These are phyloP conservation scores for thale cress (Arabidopsis thaliana) DNA, from an alignment of 345 rosid species.

Conservation along the genomic window DNA sequence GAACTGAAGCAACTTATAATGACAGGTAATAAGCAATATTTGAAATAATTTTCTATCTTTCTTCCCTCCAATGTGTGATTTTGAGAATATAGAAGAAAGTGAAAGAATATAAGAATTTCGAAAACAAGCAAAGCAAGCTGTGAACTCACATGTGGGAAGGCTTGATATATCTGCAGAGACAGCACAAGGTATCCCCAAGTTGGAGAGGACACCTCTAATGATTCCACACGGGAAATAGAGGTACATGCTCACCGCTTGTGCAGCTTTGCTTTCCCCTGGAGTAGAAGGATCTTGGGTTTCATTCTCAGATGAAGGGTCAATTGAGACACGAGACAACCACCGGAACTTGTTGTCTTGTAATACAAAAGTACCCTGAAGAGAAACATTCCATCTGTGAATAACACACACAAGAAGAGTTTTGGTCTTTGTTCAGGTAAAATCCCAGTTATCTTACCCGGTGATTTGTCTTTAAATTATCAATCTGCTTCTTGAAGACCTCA, in stretches of 20 bases:
- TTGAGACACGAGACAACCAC: conserved; percentile 81
- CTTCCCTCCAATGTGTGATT: conserved; percentile 2
- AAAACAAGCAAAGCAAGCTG: not conserved
- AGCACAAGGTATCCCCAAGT: conserved; percentile 94
- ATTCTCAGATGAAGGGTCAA: conserved; percentile 63
- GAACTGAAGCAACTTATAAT: conserved; percentile 2
- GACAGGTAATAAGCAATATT: not conserved
- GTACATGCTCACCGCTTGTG: conserved; percentile 84
- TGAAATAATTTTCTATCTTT: not conserved
- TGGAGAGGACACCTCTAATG: conserved; percentile 94
- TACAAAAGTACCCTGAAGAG: conserved; percentile 92
- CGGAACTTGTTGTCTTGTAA: conserved; percentile 94
- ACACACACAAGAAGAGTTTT: not conserved
- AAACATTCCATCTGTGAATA: not conserved
- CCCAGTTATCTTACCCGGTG: conserved; percentile 63
- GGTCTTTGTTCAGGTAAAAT: not conserved
- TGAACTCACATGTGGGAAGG: conserved; percentile 88
- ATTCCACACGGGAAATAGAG: conserved; percentile 96
- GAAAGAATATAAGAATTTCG: not conserved
- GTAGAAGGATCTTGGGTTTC: conserved; percentile 61
- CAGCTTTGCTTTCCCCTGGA: conserved; percentile 63
- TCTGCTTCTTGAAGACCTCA: conserved; percentile 97
- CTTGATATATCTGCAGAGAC: conserved; percentile 95
- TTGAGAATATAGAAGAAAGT: not conserved
- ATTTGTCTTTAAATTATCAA: conserved; percentile 94